Conservation (phyloP, 2,329 filamentous ascomycete species). For the Sporothrix pallida region DNA sequence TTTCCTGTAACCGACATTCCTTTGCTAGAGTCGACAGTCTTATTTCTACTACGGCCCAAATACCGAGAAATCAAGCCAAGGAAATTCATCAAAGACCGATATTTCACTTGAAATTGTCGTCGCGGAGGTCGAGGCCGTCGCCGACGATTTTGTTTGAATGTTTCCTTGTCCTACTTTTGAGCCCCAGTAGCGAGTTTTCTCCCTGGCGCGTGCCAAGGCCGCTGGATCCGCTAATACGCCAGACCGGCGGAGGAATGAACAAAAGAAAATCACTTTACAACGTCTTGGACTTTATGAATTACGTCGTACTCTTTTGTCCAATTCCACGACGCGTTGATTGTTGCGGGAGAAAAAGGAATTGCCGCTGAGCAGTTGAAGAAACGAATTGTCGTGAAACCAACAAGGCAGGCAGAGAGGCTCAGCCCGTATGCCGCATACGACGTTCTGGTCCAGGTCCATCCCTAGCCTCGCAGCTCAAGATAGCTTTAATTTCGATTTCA, state of each 20-base stretch:
- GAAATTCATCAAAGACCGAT: not conserved
- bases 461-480: too few species aligned
- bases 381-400: not conserved
- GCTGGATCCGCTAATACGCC: too few species aligned
- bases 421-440: not conserved
- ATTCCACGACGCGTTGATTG: not conserved
- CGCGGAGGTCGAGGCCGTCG: not conserved
- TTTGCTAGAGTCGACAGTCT: not conserved
- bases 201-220: too few species aligned
- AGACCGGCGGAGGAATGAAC: not conserved
- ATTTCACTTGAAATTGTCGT: not conserved
- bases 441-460: too few species aligned
- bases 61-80: not conserved
- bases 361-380: not conserved
- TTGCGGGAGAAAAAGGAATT: slow-evolving; percentile 5
- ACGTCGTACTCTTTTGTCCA: not conserved
- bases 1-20: not conserved
- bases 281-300: not conserved
- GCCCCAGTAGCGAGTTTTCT: not conserved
- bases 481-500: too few species aligned
- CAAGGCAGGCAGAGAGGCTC: not conserved
- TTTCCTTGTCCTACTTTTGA: not conserved
- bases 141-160: not conserved
- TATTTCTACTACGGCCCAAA: not conserved
- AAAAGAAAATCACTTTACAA: not conserved